Evolutionary conservation across 148 eudicot genomes (phyloP), one percentile per base, ranked within the genome.

Genomic region (Chenopodium album): DNA sequence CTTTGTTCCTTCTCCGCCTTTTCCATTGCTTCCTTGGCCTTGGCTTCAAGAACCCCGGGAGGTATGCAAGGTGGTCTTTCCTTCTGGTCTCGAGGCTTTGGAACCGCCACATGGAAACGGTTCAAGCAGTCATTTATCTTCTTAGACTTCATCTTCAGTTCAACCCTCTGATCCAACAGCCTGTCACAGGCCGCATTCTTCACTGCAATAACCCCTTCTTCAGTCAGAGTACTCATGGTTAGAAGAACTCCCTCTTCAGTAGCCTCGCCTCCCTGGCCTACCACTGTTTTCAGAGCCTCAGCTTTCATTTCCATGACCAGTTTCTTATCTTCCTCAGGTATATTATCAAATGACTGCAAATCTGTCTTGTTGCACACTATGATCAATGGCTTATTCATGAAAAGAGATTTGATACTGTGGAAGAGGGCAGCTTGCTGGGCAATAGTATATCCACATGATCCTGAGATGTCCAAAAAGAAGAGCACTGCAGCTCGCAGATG

Each of bases 121-220:
- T 95, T 95, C 74, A 92, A 74, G 84, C 98, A 95, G 59, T 93
- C 98, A 71, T 88, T 93, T 46, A 94, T 85, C 90, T 94, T 94
- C 84, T 94, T 94, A 0, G 98, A 94, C 86, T 92, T 93, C 98
- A 93, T 94, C 90, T 94, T 94, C 79, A 88, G 59, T 84, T 94
- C 97, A 76, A 95, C 98, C 84, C 98, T 90, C 81, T 95, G 98
- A 84, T 95, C 87, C 75, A 95, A 84, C 41, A 95, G 71, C 87
- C 98, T 88, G 79, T 95, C 98, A 85, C 98, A 94, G 29, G 98
- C 98, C 5, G 95, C 94, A 81, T 93, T 93, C 87, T 93, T 94
- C 29, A 94, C 98, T 2, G 92, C 86, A 75, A 87, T 93, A 70
- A 94, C 89, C 29, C 98, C 98, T 10, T 93, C 94, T 85, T 94